phyloP scores from a whole-genome alignment of 768 basidiomycete species.

The Rhizopogon roseolus region DNA sequence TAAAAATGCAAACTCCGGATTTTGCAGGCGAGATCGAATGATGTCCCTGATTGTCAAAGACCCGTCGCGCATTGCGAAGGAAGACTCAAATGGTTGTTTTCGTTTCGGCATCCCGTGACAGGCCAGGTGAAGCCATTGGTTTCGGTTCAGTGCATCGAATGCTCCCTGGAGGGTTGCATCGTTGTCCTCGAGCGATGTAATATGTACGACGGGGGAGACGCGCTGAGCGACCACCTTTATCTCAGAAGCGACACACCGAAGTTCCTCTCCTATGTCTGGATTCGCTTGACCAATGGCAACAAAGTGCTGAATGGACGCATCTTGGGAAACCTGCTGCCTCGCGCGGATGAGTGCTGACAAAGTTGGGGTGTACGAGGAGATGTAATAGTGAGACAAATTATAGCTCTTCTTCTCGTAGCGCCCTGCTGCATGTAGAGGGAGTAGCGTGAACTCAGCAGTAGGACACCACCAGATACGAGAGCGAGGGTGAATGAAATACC shows the following conservation, averaged over 20 bases:
- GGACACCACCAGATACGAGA: conserved; percentile 30
- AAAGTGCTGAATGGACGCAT: neutral
- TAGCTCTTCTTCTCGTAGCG: conserved; percentile 13
- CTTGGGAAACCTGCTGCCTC: conserved; percentile 3
- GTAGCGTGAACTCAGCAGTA: conserved; percentile 21
- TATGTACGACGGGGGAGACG: neutral
- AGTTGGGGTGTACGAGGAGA: conserved; percentile 31
- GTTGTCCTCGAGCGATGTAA: neutral
- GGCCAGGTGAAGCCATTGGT: conserved; percentile 14
- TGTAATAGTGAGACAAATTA: conserved; percentile 12
- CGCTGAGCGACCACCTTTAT: neutral
- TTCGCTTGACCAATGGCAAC: conserved; percentile 18
- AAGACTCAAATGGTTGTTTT: conserved; percentile 10
- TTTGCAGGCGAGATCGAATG: conserved; percentile 2
- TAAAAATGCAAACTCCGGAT: conserved; percentile 15
- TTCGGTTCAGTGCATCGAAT: neutral
- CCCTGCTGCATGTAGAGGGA: conserved; percentile 29
- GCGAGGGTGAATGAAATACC: conserved; percentile 7
- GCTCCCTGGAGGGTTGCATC: neutral
- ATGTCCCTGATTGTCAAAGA: conserved; percentile 7
- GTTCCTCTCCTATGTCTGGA: neutral
- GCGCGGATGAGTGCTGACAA: conserved; percentile 22
- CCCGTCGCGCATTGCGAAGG: conserved; percentile 10
- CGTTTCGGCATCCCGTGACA: conserved; percentile 14
- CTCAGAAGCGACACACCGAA: neutral